Evolutionary conservation across 2,329 filamentous ascomycete genomes (phyloP).

Genomic region (Nectriaceae sp.): DNA sequence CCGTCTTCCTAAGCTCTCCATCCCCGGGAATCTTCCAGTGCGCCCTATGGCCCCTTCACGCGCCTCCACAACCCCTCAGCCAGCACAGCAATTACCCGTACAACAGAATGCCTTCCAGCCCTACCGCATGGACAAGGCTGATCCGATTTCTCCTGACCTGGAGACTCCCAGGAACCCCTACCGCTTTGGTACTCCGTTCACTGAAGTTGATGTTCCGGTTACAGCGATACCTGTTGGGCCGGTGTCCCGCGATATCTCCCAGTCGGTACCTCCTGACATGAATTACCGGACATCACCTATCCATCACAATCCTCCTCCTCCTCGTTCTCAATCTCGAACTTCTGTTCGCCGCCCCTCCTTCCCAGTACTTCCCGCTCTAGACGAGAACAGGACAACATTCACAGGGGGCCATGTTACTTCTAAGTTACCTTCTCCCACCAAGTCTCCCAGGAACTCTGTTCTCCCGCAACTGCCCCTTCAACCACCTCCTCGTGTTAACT

Average conservation of each 20-base stretch:
- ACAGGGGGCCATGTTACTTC: conserved; percentile 29
- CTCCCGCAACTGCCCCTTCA: conserved; percentile 44
- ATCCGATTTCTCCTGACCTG: conserved; percentile 56
- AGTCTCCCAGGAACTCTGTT: conserved; percentile 37
- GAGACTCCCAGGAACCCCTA: conserved; percentile 63
- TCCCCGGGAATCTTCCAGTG: conserved; percentile 45
- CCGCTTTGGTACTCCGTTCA: conserved; percentile 83
- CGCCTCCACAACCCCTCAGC: conserved; percentile 30
- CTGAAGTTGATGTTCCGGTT: conserved; percentile 85
- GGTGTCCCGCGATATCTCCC: conserved; percentile 75
- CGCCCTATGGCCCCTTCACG: conserved; percentile 30
- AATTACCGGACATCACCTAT: conserved; percentile 60
- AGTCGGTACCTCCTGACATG: conserved; percentile 95
- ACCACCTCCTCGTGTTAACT: conserved; percentile 55
- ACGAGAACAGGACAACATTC: conserved; percentile 60
- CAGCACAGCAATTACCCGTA: conserved; percentile 20
- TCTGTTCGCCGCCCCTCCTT: conserved; percentile 68
- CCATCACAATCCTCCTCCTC: conserved; percentile 35
- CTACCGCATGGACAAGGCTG: conserved; percentile 53
- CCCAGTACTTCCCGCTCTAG: conserved; percentile 67
- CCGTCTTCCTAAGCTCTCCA: conserved; percentile 62
- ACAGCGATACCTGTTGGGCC: conserved; percentile 72
- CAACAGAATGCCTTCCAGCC: conserved; percentile 30
- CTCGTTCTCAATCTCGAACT: conserved; percentile 55
- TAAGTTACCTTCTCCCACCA: conserved; percentile 32